Conservation (phyloP, 1,139 yeast genomes). For the Starmera stellimalicola region DNA sequence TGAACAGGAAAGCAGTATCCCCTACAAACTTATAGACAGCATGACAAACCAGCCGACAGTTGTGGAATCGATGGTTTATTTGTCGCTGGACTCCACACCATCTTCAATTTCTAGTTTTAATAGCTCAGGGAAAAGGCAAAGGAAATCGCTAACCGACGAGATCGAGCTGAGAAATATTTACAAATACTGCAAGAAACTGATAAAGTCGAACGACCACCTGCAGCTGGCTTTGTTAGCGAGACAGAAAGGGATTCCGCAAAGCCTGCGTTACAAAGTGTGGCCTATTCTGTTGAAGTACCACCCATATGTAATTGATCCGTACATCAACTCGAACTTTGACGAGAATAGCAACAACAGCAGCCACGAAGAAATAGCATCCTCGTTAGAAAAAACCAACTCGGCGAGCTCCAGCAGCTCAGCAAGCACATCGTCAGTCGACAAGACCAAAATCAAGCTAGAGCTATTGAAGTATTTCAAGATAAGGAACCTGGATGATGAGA, state of each 20-base stretch:
- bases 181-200: constrained; percentile 9
- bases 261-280: constrained; percentile 73
- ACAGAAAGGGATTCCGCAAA: constrained; percentile 80
- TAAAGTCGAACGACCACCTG: constrained; percentile 26
- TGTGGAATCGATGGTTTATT: no score
- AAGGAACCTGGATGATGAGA: constrained; percentile 11
- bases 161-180: neutral
- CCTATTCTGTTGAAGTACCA: constrained; percentile 73
- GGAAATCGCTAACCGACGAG: neutral
- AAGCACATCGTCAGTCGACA: no score
- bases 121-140: neutral
- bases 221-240: constrained; percentile 68
- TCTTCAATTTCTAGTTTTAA: no score
- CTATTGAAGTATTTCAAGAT: constrained; percentile 44
- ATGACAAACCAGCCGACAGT: no score
- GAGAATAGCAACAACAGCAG: constrained; percentile 17
- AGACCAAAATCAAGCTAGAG: constrained; percentile 41
- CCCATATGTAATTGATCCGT: constrained; percentile 76
- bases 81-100: no score
- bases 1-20: no score
- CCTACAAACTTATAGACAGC: no score
- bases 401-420: no score
- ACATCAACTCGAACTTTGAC: constrained; percentile 45
- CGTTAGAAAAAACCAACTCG: no score
- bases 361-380: no score